Base-by-base conservation (phyloP, 192 early-diverging fungal species). In the Spizellomyces punctatus region DNA sequence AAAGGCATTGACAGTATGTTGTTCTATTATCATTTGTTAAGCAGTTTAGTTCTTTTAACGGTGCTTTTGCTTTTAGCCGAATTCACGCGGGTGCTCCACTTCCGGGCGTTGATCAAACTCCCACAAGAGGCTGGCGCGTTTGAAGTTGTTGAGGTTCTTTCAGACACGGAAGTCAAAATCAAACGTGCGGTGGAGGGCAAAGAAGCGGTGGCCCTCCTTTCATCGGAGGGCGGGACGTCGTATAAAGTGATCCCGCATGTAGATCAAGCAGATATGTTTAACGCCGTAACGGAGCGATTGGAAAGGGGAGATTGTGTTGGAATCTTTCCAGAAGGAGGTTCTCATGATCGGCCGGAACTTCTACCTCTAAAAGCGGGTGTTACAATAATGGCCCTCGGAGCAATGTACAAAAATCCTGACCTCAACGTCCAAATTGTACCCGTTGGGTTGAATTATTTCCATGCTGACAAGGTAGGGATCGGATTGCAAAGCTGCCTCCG, bases 321-420 rank as follows among this genome's bases (percentile, higher is more conserved):
- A 14, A 99, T 99, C 66, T 99, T 99, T 80, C 98, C 98, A 6
- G 98, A 98, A 67, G 96, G 98, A 52, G 98, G 98, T 12, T 93
- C 91, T 74, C 98, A 99, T 82, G 98, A 99, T 79, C 92, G 96
- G 61, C 86, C 94, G 6, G 91, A 97, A 71, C 91, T 99, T 86
- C 79, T 99, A 61, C 98, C 98, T 41, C 81, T 99, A 58, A 99
- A 98, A 87, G 91, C 87, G 27, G 87, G 87, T 46, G 79, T 82
- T 49, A 64, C 81, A 4, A 78, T 86, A 44, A 83, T 86, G 85
- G 85, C 85, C 10, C 82, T 99, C 8, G 93, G 92, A 48, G 94
- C 97, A 21, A 92, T 96, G 85, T 91, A 86, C 10, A 85, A 89
- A 62, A 88, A 95, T 75, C 92, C 95, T n/a, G 68, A 50, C 5